Evolutionary conservation across 2,329 filamentous ascomycete species (phyloP), one percentile per base, ranked within the genome.

Genomic region (Neofusicoccum kwambonambiense): DNA sequence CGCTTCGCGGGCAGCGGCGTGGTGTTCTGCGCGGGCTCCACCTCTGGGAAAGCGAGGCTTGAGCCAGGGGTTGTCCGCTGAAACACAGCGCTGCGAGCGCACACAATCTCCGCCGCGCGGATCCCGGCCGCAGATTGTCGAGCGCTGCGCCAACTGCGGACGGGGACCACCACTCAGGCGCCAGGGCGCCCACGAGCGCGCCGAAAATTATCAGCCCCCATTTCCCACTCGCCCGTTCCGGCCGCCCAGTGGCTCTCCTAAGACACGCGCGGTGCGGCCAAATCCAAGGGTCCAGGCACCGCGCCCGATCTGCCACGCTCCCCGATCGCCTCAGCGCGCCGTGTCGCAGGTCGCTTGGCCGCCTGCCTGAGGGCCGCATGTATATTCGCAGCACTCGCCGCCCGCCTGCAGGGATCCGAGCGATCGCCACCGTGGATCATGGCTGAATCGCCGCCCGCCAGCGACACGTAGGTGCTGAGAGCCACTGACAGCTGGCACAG

Each of bases 381-480:
- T 34, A 34, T 58, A n/a, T 35, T 44, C 39, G 22, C 19, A 37
- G 52, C 52, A 19, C n/a, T 37, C 17, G 19, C 13, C n/a, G 15
- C 15, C 35, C 17, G 50, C 35, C 31, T 34, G 39, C 54, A 58
- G 54, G 54, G 54, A 42, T 41, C 19, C 6, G 12, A 58, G 22
- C 17, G 52, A 58, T 58, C 54, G 54, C 54, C 54, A 58, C 54
- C 54, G 54, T 58, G 54, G 54, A 58, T 58, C 54, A 45, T 35
- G 39, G 54, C 54, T 58, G 52, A 31, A 58, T 50, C 47, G 47
- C 54, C 39, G 52, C 54, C 54, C 39, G 37, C 34, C 39, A 19
- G 13, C 31, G 54, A 42, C 54, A 58, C 54, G 54, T 58, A 44
- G 54, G 22, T 34, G 19, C 34, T 9, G n/a, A 41, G 51, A 39